phyloP scores from a whole-genome alignment of 2,329 filamentous ascomycete species.

The Apiospora arundinis region DNA sequence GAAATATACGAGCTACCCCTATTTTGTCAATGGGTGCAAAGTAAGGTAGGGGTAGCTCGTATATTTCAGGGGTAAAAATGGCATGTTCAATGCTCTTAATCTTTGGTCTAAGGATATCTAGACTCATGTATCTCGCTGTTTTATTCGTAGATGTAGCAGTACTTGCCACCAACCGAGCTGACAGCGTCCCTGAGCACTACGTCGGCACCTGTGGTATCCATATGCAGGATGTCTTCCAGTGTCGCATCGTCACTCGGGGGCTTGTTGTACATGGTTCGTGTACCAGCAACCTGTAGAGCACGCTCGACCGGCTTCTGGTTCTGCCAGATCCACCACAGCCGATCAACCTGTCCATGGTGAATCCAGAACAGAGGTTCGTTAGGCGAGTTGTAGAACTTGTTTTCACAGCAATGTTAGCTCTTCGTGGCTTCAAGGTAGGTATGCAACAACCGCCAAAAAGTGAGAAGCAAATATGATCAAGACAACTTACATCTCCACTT shows the following conservation, averaged over 20 bases:
- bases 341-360: constrained; percentile 22
- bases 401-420: constrained; percentile 20
- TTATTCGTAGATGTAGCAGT: constrained; percentile 15
- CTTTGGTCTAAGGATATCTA: too few species aligned
- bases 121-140: not conserved
- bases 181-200: not conserved
- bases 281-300: constrained; percentile 28
- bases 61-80: too few species aligned
- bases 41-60: too few species aligned
- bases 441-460: constrained; percentile 35
- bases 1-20: too few species aligned
- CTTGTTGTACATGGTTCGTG: constrained; percentile 32
- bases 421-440: constrained; percentile 43
- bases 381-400: constrained; percentile 17
- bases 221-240: constrained; percentile 33
- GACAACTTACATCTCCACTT: constrained; percentile 21
- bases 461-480: too few species aligned
- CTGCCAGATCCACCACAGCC: constrained; percentile 27
- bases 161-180: constrained; percentile 1
- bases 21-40: too few species aligned
- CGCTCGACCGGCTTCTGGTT: constrained; percentile 28
- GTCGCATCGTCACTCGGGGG: constrained; percentile 34
- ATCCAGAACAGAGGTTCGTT: constrained; percentile 22
- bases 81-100: too few species aligned
- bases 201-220: constrained; percentile 23